These are phyloP conservation scores for Serendipita sp. DNA, from an alignment of 768 basidiomycete genomes.

Conservation along the genomic window DNA sequence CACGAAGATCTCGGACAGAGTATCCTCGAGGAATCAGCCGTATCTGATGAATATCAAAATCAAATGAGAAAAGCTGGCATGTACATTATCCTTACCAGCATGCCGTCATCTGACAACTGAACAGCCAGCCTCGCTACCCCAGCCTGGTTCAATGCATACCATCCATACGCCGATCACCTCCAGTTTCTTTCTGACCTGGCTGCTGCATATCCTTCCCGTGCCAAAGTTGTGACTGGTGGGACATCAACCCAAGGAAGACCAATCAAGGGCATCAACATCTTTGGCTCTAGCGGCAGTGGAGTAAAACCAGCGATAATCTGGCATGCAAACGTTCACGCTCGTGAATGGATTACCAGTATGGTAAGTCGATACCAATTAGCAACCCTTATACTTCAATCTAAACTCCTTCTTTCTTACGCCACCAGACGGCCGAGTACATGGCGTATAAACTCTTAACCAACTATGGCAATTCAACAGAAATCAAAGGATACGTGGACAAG, in stretches of 20 bases:
- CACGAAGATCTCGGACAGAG: not conserved
- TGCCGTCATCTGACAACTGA: not conserved
- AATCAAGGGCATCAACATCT: constrained; percentile 1
- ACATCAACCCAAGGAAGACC: not conserved
- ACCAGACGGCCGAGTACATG: not conserved
- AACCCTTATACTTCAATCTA: not conserved
- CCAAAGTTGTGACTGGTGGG: not conserved
- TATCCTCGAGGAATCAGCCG: not conserved
- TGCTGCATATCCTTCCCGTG: not conserved
- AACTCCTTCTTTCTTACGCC: not conserved
- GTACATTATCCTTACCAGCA: not conserved
- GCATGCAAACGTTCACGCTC: constrained; percentile 3
- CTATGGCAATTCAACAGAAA: constrained; percentile 3
- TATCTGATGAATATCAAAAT: not conserved
- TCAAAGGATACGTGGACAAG: constrained; percentile 1
- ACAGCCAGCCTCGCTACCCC: not conserved
- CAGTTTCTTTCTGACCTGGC: not conserved
- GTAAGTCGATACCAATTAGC: not conserved
- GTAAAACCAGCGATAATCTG: not conserved
- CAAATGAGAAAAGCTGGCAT: not conserved
- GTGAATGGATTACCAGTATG: constrained; percentile 2
- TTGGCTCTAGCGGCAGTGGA: not conserved
- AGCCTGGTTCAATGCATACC: constrained; percentile 4
- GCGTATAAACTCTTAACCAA: not conserved
- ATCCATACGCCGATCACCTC: constrained; percentile 1